These are phyloP conservation scores for Aspergillus eucalypticola DNA, from an alignment of 2,329 filamentous ascomycete species.

Conservation along the genomic window DNA sequence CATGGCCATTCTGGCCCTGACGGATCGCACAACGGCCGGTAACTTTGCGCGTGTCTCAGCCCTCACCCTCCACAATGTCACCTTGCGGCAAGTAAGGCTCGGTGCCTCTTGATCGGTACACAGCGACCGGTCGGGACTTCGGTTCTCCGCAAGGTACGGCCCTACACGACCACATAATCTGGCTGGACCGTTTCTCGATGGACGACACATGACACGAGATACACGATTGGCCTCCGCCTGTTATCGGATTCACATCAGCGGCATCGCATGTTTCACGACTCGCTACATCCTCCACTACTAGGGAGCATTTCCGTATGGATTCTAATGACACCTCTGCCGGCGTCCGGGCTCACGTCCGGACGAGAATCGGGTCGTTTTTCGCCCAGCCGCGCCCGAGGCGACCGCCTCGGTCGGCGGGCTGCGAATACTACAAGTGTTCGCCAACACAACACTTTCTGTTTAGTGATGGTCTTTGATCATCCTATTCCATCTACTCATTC, in stretches of 20 bases:
- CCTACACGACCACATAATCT: slow-evolving; percentile 14
- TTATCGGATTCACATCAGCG: slow-evolving; percentile 16
- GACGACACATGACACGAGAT: slow-evolving; percentile 11
- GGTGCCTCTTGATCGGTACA: slow-evolving; percentile 1
- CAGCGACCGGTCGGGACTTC: not conserved
- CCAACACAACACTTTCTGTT: slow-evolving; percentile 7
- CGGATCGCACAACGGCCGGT: slow-evolving; percentile 35
- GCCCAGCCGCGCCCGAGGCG: not conserved
- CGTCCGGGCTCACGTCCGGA: slow-evolving; percentile 1
- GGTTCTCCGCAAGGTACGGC: slow-evolving; percentile 7
- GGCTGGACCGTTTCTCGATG: slow-evolving; percentile 15
- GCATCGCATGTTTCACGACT: slow-evolving; percentile 12
- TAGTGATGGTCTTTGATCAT: slow-evolving; percentile 7
- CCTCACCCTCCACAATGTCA: not conserved
- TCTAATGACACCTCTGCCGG: slow-evolving; percentile 5
- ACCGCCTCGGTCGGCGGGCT: not conserved
- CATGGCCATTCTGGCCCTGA: slow-evolving; percentile 38
- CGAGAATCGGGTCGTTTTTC: slow-evolving; percentile 4
- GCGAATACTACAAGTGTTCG: not conserved
- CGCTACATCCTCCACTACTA: slow-evolving; percentile 5
- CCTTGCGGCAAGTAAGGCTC: slow-evolving; percentile 1
- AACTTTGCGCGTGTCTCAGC: slow-evolving; percentile 13
- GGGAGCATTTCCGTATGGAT: slow-evolving; percentile 3
- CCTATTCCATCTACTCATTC: slow-evolving; percentile 3
- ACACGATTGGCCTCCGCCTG: slow-evolving; percentile 13